Evolutionary conservation across 2,329 filamentous ascomycete species (phyloP).

Genomic region (Colletotrichum euphorbiae): DNA sequence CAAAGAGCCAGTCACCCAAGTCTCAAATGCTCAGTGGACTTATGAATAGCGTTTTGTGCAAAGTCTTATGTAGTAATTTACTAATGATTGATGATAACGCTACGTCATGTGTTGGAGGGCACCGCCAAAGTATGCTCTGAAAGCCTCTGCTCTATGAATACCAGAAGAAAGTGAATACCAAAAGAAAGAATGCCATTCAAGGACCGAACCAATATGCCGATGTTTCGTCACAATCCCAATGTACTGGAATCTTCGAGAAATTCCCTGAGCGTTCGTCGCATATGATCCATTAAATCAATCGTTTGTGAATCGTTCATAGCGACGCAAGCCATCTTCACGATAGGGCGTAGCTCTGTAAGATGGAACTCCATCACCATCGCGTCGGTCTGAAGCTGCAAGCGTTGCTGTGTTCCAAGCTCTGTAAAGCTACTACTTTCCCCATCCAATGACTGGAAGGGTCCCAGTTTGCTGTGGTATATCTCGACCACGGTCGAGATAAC

Average conservation of each 20-base stretch:
- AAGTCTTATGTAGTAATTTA: too few relatives aligned
- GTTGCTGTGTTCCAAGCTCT: background rate
- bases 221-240: background rate
- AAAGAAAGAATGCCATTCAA: too few relatives aligned
- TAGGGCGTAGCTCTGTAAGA: background rate
- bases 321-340: background rate
- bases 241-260: background rate
- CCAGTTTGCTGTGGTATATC: background rate
- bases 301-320: background rate
- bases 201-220: too few relatives aligned
- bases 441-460: background rate
- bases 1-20: too few relatives aligned
- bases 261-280: background rate
- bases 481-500: background rate
- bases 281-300: background rate
- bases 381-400: background rate
- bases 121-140: too few relatives aligned
- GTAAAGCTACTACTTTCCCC: background rate
- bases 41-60: too few relatives aligned
- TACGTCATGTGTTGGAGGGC: too few relatives aligned
- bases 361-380: constrained; percentile 2
- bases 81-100: too few relatives aligned
- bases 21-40: too few relatives aligned
- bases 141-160: too few relatives aligned
- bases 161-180: too few relatives aligned